These are phyloP conservation scores for Wickerhamomyces sp. DNA, from an alignment of 1,139 yeast genomes.

Conservation along the genomic window DNA sequence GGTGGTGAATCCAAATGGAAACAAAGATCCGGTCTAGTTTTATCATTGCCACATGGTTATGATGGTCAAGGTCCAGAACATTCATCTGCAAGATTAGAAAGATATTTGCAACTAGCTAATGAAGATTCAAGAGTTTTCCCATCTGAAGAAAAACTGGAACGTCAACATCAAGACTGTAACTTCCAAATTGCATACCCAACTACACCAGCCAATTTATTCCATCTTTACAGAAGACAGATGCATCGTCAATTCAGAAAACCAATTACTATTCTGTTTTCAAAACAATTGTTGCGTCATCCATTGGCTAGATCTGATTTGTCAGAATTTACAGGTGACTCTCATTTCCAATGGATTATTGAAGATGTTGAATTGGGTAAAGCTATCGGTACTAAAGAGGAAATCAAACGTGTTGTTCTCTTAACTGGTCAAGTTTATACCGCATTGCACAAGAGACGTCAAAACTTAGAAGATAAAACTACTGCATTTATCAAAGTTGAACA, in stretches of 20 bases:
- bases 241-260: conserved; percentile 99
- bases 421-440: conserved; percentile 96
- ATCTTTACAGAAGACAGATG: conserved; percentile 96
- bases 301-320: conserved; percentile 80
- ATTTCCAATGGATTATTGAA: conserved; percentile 94
- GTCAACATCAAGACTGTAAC: conserved; percentile 99
- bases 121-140: conserved; percentile 97
- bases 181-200: conserved; percentile 98
- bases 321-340: conserved; percentile 89
- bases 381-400: conserved; percentile 74
- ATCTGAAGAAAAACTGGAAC: conserved; percentile 75
- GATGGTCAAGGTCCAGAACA: conserved; percentile 99
- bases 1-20: conserved; percentile 99
- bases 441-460: conserved; percentile 80
- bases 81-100: conserved; percentile 95
- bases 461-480: conserved; percentile 70
- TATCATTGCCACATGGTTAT: conserved; percentile 97
- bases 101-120: conserved; percentile 92
- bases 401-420: conserved; percentile 80
- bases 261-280: conserved; percentile 81
- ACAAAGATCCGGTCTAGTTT: conserved; percentile 94
- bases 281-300: conserved; percentile 94
- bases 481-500: conserved; percentile 91
- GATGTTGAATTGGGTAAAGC: conserved; percentile 78
- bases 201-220: conserved; percentile 96